These are phyloP conservation scores for Fusarium sp. DNA, from an alignment of 2,329 filamentous ascomycete species.

Conservation along the genomic window DNA sequence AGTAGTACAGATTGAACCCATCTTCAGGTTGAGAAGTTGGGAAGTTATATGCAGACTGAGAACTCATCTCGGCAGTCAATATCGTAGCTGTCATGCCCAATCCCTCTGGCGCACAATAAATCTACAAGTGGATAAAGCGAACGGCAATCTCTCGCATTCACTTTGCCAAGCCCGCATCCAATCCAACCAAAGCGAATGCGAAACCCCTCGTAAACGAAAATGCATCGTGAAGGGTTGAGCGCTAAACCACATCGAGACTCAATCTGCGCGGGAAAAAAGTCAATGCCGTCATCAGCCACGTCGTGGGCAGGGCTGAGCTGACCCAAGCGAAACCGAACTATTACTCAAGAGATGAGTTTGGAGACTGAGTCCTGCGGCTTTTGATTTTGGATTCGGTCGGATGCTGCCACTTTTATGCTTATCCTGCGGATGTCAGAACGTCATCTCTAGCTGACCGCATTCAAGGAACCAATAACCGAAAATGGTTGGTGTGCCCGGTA, in stretches of 20 bases:
- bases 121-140: fast-evolving
- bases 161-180: background rate
- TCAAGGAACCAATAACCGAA: fast-evolving
- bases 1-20: too few species aligned
- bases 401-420: background rate
- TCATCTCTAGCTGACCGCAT: too few species aligned
- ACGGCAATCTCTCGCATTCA: background rate
- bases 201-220: background rate
- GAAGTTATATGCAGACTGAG: background rate
- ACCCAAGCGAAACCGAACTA: background rate
- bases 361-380: background rate
- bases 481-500: slow-evolving; percentile 23
- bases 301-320: background rate
- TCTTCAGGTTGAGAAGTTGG: too few species aligned
- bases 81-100: background rate
- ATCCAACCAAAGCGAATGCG: background rate
- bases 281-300: slow-evolving; percentile 21
- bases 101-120: background rate
- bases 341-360: background rate
- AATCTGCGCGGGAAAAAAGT: slow-evolving; percentile 17
- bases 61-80: background rate
- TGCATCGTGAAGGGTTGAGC: background rate
- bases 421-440: background rate
- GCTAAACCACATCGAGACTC: slow-evolving; percentile 22
- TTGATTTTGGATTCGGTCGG: background rate